Conservation (phyloP, 2,329 filamentous ascomycete species). For the Hymenoscyphus linearis region DNA sequence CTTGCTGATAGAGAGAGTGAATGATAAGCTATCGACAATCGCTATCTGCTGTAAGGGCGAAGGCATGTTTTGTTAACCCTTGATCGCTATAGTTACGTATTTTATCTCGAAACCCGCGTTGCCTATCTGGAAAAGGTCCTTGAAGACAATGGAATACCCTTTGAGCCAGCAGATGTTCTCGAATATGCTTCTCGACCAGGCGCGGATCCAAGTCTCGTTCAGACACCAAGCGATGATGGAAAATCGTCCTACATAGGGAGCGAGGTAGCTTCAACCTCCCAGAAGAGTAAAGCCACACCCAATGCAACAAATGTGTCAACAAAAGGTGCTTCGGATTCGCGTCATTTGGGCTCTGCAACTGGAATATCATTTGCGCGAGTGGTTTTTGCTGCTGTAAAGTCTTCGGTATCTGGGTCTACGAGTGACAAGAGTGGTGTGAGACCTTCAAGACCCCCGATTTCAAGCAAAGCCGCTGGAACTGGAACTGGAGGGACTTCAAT, state of each 20-base stretch:
- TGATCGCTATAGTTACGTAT: conserved; percentile 67
- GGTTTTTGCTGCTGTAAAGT: conserved; percentile 88
- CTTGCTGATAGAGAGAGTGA: not conserved
- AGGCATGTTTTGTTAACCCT: not conserved
- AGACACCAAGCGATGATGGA: conserved; percentile 30
- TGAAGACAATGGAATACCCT: conserved; percentile 61
- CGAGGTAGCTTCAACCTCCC: conserved; percentile 11
- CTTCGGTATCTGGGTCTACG: conserved; percentile 57
- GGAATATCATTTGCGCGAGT: conserved; percentile 93
- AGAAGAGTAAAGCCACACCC: conserved; percentile 41
- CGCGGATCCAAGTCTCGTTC: conserved; percentile 25
- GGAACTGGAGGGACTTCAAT: conserved; percentile 63
- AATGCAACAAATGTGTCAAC: conserved; percentile 73
- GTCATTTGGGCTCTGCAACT: conserved; percentile 78
- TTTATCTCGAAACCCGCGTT: conserved; percentile 84
- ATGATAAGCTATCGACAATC: not conserved
- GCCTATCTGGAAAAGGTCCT: conserved; percentile 77
- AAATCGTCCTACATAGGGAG: conserved; percentile 19
- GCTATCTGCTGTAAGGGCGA: not conserved
- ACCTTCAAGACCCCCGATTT: conserved; percentile 49
- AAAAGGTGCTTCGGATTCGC: conserved; percentile 70
- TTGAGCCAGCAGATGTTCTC: conserved; percentile 66
- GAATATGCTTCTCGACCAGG: conserved; percentile 49
- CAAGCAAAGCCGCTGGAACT: conserved; percentile 33
- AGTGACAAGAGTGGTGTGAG: conserved; percentile 61